Conservation (phyloP, 1,139 yeast species). For the Zygoascus sp. region DNA sequence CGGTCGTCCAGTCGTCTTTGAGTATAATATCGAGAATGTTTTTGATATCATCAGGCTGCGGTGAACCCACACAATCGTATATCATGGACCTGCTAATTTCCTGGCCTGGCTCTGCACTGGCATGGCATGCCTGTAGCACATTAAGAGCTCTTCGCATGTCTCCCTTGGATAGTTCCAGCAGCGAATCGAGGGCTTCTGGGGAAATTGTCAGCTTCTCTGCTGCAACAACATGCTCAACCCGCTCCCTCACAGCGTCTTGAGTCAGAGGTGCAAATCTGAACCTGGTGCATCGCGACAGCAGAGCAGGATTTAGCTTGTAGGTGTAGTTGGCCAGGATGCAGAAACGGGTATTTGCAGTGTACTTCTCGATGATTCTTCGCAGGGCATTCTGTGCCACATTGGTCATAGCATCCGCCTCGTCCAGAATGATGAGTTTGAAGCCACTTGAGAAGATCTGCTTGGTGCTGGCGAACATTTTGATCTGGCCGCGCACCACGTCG, state of each 20-base stretch:
- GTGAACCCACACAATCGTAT: conserved; percentile 94
- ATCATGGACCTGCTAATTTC: conserved; percentile 66
- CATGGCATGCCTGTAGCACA: conserved; percentile 89
- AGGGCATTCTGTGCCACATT: conserved; percentile 94
- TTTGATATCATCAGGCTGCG: conserved; percentile 82
- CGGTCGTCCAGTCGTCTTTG: conserved; percentile 84
- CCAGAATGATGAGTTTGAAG: conserved; percentile 85
- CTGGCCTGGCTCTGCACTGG: conserved; percentile 34
- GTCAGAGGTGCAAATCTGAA: conserved; percentile 86
- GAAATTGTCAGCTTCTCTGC: conserved; percentile 59
- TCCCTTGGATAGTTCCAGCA: conserved; percentile 71
- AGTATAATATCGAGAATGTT: conserved; percentile 69
- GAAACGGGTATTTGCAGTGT: conserved; percentile 90
- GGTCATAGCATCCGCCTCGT: conserved; percentile 99
- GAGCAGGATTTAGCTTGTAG: conserved; percentile 92
- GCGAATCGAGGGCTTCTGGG: conserved; percentile 57
- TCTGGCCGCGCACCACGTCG: conserved; percentile 79
- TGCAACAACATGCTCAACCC: conserved; percentile 64
- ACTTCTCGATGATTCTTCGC: conserved; percentile 85
- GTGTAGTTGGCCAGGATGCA: conserved; percentile 96
- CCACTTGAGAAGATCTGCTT: conserved; percentile 70
- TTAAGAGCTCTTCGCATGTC: conserved; percentile 96
- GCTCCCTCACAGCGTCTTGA: conserved; percentile 58
- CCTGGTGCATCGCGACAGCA: conserved; percentile 89
- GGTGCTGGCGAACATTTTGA: conserved; percentile 81